Percentiles rank a stretch among this genome's conserved stretches.
Evolutionary conservation across 306 rosid species (phyloP).

Genomic region (Acmispon strigosus): DNA sequence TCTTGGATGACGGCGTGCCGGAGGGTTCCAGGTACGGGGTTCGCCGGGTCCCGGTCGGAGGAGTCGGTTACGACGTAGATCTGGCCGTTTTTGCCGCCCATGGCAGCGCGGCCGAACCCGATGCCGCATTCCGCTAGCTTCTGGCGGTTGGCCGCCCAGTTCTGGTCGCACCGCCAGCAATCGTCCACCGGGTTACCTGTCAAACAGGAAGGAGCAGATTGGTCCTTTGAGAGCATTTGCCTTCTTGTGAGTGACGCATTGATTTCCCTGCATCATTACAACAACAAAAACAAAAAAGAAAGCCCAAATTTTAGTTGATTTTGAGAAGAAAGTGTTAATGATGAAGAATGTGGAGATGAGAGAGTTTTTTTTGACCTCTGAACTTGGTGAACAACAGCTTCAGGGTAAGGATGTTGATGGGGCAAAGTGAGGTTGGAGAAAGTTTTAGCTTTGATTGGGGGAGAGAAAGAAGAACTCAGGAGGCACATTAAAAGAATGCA

Average conservation of each 20-base stretch:
- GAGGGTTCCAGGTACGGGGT: slow-evolving; percentile 85
- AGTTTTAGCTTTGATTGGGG: slow-evolving; percentile 46
- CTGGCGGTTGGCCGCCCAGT: slow-evolving; percentile 69
- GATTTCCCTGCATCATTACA: slow-evolving; percentile 45
- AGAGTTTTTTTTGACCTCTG: slow-evolving; percentile 49
- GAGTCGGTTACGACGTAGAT: slow-evolving; percentile 86
- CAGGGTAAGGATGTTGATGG: slow-evolving; percentile 86
- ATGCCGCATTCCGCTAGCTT: slow-evolving; percentile 83
- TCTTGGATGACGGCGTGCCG: slow-evolving; percentile 92
- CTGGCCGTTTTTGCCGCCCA: slow-evolving; percentile 93
- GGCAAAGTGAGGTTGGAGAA: slow-evolving; percentile 57
- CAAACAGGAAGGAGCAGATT: slow-evolving; percentile 28
- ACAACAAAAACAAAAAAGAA: neutral
- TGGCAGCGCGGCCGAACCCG: slow-evolving; percentile 74
- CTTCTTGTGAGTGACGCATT: slow-evolving; percentile 58
- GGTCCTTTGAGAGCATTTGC: slow-evolving; percentile 37
- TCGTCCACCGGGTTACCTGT: slow-evolving; percentile 92
- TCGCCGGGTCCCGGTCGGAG: slow-evolving; percentile 65
- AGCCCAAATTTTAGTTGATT: too few relatives aligned
- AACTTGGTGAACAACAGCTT: slow-evolving; percentile 59
- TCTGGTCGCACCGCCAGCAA: slow-evolving; percentile 77
- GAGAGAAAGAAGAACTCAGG: slow-evolving; percentile 30
- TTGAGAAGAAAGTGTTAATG: neutral
- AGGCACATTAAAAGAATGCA: slow-evolving; percentile 70
- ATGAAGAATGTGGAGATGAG: too few relatives aligned